These are phyloP conservation scores for Yamadazyma pseudoaaseri DNA, from an alignment of 1,139 yeast genomes.

Conservation along the genomic window DNA sequence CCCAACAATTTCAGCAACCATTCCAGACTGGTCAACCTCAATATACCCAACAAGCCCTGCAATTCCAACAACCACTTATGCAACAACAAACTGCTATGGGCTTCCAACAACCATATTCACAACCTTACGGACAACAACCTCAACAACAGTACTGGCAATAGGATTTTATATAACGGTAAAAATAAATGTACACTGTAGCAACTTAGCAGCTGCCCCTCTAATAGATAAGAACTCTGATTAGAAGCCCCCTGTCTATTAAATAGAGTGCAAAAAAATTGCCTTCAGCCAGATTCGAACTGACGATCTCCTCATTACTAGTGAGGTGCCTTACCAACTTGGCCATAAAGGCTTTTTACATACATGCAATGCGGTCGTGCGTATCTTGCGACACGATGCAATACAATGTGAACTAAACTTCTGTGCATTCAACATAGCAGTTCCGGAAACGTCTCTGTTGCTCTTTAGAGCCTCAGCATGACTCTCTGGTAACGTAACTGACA, in stretches of 20 bases:
- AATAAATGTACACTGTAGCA: no score
- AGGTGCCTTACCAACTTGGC: slow-evolving; percentile 93
- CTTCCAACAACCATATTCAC: slow-evolving; percentile 7
- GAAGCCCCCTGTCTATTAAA: no score
- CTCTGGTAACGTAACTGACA: no score
- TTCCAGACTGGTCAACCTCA: slow-evolving; percentile 22
- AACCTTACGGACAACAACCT: slow-evolving; percentile 10
- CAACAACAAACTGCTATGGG: slow-evolving; percentile 10
- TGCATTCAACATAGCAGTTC: no score
- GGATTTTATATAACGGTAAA: neutral
- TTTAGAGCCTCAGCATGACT: no score
- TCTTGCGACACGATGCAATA: no score
- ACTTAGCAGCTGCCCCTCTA: no score
- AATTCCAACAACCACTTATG: slow-evolving; percentile 18
- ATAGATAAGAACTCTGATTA: no score
- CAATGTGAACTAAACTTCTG: no score
- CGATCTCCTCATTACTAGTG: slow-evolving; percentile 91
- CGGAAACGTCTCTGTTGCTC: no score
- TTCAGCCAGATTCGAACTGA: slow-evolving; percentile 84
- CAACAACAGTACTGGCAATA: slow-evolving; percentile 9
- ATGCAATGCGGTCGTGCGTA: no score
- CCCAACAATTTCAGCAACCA: slow-evolving; percentile 20
- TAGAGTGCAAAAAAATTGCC: slow-evolving; percentile 44
- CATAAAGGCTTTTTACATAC: no score
- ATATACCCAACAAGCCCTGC: slow-evolving; percentile 6